Base-by-base conservation (phyloP, 2,329 filamentous ascomycete species). In the Pleurostoma richardsiae region DNA sequence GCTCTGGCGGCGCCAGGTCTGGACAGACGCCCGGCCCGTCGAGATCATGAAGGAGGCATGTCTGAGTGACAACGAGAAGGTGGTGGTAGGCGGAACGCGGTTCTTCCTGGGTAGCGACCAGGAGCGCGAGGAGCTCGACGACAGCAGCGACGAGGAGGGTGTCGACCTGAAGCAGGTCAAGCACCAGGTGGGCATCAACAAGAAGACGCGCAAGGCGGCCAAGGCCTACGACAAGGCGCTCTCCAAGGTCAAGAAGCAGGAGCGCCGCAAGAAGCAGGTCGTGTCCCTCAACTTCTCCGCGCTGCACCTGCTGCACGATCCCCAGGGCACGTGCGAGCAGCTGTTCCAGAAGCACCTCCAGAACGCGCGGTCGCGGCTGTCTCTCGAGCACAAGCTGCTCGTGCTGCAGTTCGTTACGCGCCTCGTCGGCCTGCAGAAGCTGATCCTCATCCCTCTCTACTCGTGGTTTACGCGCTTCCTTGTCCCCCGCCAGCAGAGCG, bases 91-190 rank as follows among this genome's bases (percentile, higher is more conserved):
- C 11, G 91, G 89, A 40, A 88, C 95, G 10, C 82, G 90, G 28
- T 99, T 97, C 74, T 99, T 99, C 72, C 76, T 99, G 1, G 94
- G 94, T 28, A 91, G 91, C 31, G 94, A 99, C 65, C 92, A 95
- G 66, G 94, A 97, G 68, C 82, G 91, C 55, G 94, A 99, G 64
- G 92, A 96, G 57, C 75, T 89, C 43, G 89, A 95, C 47, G 92
- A 97, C 52, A 89, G 83, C 66, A 91, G 87, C 60, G 88, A 90
- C 54, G 89, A 95, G 39, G 87, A 90, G 39, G 80, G 83, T 2
- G 71, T 82, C 11, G 90, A 97, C 63, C 79, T 99, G 56, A 82
- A 78, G 49, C 88, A 88, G 64, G 70, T 97, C 47, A 85, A 86
- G 63, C 91, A 96, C 66, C 87, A 94, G 66, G 79, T 83, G 29